Base-by-base conservation (phyloP, 441 rosid species). In the Aleurites moluccanus region DNA sequence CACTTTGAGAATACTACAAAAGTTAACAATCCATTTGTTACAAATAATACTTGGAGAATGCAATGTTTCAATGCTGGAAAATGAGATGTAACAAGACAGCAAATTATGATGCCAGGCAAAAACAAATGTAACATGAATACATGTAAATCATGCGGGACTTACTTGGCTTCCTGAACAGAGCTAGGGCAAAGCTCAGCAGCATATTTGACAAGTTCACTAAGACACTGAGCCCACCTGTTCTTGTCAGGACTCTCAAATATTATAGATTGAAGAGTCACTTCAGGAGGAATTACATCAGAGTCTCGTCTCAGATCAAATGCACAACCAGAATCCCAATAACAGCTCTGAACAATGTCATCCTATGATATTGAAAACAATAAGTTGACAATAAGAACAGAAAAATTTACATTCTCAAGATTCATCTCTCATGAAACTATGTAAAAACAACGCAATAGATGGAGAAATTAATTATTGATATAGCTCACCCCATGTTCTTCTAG, bases 341-440 rank as follows among this genome's bases (percentile, higher is more conserved):
- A 94, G 80, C 92, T 91, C 83, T 96, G 99, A 79, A 96, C 96
- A 85, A 94, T 94, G 85, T 96, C 99, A 83, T 96, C 98, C 99
- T 96, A 86, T 60, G 73, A 78, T 75, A 79, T 78, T 57, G 28
- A 77, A 65, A 79, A 38, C 59, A 57, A 62, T 33, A 66, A 59
- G 52, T 63, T 78, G 67, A 74, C 55, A 73, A 77, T 27, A 49
- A 40, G 66, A 77, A 57, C 49, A 80, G 49, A 70, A 42, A n/a
- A 69, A 71, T 68, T 64, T 40, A 72, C 60, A 73, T 77, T 62
- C 75, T 76, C 65, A 67, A 67, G 59, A n/a, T 75, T n/a, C 72
- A 65, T 67, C 69, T 69, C 55, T 44, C 11, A 44, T n/a, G 4
- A 75, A 64, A 81, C 23, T 20, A 79, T 66, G 77, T 28, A 71